Evolutionary conservation across 2,329 filamentous ascomycete genomes (phyloP).

Genomic region (Dactylellina leptospora): DNA sequence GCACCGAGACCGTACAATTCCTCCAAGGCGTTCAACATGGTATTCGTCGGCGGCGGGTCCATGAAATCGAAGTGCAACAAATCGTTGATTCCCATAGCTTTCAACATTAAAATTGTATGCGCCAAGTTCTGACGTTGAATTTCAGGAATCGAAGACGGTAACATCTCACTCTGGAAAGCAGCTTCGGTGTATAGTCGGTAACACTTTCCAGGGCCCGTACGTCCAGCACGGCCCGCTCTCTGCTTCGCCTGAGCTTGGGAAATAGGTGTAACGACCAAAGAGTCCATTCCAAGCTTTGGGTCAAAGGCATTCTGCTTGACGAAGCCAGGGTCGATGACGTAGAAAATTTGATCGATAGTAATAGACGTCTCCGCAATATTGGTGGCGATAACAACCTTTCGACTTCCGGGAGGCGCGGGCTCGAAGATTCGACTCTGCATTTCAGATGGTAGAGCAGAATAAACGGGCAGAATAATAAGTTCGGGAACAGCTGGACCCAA

Average conservation of each 20-base stretch:
- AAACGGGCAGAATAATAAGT: slow-evolving; percentile 92
- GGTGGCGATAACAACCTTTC: slow-evolving; percentile 96
- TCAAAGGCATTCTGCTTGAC: slow-evolving; percentile 98
- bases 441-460: slow-evolving; percentile 89
- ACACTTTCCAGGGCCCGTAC: slow-evolving; percentile 94
- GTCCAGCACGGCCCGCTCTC: slow-evolving; percentile 86
- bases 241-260: slow-evolving; percentile 97
- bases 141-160: slow-evolving; percentile 93
- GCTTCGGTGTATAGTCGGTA: slow-evolving; percentile 95
- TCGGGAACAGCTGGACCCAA: slow-evolving; percentile 90
- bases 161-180: slow-evolving; percentile 95
- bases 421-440: slow-evolving; percentile 96
- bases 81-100: slow-evolving; percentile 99
- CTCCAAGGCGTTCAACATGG: slow-evolving; percentile 94
- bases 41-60: slow-evolving; percentile 97
- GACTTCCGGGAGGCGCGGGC: slow-evolving; percentile 80
- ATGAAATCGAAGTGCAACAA: slow-evolving; percentile 98
- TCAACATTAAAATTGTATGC: slow-evolving; percentile 94
- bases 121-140: slow-evolving; percentile 95
- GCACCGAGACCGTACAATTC: slow-evolving; percentile 92
- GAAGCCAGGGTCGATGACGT: slow-evolving; percentile 95
- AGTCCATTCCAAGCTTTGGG: slow-evolving; percentile 97
- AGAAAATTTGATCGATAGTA: slow-evolving; percentile 97
- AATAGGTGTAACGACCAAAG: slow-evolving; percentile 92
- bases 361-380: slow-evolving; percentile 99